phyloP scores from a whole-genome alignment of 2,329 filamentous ascomycete genomes.

The Clonostachys byssicola region DNA sequence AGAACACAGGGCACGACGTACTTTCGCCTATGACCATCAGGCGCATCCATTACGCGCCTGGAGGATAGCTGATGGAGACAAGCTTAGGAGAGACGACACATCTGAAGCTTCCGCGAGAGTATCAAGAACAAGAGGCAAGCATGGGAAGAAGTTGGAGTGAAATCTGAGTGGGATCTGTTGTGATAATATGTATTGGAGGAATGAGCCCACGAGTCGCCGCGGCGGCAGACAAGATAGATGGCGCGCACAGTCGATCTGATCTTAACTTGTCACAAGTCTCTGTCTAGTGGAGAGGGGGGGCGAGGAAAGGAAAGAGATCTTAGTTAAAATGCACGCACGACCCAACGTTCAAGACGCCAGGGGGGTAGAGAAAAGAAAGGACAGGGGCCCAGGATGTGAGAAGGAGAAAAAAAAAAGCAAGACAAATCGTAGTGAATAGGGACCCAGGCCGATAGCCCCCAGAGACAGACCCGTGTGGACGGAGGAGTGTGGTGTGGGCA shows the following conservation, averaged over 20 bases:
- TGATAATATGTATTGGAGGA: neutral
- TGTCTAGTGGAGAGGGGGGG: neutral
- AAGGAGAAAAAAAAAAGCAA: slow-evolving; percentile 1
- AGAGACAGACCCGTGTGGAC: neutral
- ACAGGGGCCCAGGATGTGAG: neutral
- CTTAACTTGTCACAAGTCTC: neutral
- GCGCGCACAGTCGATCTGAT: neutral
- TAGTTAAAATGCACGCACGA: neutral
- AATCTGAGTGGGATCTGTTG: neutral
- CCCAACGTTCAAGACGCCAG: neutral
- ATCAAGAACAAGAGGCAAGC: neutral
- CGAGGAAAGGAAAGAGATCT: neutral
- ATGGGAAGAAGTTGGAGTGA: neutral
- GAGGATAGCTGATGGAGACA: neutral
- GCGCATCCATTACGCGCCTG: slow-evolving; percentile 32
- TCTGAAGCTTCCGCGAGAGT: neutral
- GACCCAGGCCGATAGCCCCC: too few relatives aligned
- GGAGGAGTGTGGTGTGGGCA: neutral
- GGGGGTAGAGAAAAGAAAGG: neutral
- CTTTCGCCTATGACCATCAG: slow-evolving; percentile 30
- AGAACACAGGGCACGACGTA: slow-evolving; percentile 21
- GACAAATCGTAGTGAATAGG: too few relatives aligned
- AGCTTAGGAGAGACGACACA: neutral
- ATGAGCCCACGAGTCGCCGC: neutral
- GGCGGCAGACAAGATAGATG: neutral